These are phyloP conservation scores for Noccaea caerulescens DNA, from an alignment of 345 rosid genomes.

Conservation along the genomic window DNA sequence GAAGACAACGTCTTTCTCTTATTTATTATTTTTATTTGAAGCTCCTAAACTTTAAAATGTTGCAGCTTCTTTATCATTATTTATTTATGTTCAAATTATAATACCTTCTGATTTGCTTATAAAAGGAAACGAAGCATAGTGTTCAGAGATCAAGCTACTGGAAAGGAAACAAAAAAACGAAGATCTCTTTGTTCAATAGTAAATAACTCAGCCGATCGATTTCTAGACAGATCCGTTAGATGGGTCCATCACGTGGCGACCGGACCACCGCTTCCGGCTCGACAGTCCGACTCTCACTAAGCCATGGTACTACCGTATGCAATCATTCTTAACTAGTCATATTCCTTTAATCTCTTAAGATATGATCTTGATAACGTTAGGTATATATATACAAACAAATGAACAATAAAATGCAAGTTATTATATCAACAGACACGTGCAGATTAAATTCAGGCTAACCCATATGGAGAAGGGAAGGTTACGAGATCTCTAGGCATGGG, in stretches of 20 bases:
- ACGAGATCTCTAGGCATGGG: slow-evolving; percentile 17
- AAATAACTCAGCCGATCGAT: slow-evolving; percentile 1
- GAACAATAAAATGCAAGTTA: not conserved
- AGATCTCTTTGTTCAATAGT: not conserved
- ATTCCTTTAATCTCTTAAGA: not conserved
- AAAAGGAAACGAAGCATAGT: not conserved
- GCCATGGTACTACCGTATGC: slow-evolving; percentile 21
- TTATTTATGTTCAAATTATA: not conserved
- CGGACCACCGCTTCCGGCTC: not conserved
- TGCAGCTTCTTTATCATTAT: not conserved
- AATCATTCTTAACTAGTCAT: not conserved
- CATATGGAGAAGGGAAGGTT: slow-evolving; percentile 28
- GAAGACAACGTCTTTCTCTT: slow-evolving; percentile 6
- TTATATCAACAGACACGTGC: not conserved
- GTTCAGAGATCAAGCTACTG: slow-evolving; percentile 10
- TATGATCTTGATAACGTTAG: not conserved
- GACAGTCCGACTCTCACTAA: not conserved
- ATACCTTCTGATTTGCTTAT: slow-evolving; percentile 22
- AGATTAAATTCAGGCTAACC: slow-evolving; percentile 16
- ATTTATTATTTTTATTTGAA: not conserved
- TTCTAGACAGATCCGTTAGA: not conserved
- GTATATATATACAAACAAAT: not conserved
- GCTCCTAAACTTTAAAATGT: not conserved
- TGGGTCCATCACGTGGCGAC: not conserved
- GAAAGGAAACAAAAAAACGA: not conserved